phyloP scores from a whole-genome alignment of 495 filamentous ascomycete genomes.

The Penicillium turbatum region DNA sequence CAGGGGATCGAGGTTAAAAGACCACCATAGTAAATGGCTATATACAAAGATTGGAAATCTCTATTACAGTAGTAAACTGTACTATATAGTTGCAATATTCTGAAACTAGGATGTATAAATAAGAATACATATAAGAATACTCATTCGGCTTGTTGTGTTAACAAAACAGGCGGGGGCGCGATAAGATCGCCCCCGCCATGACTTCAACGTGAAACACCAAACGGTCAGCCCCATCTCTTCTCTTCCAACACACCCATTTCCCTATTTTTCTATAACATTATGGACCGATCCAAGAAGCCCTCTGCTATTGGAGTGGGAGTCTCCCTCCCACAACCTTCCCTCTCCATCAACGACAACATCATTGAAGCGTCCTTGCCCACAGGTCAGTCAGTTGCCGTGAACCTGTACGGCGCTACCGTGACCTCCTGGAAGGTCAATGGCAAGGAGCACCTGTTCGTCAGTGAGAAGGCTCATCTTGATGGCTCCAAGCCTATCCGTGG shows the following conservation, averaged over 20 bases:
- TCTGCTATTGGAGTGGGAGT: conserved; percentile 67
- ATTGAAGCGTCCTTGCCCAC: conserved; percentile 73
- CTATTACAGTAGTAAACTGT: too few relatives aligned
- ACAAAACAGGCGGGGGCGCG: conserved; percentile 18
- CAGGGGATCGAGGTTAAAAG: too few relatives aligned
- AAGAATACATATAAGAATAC: too few relatives aligned
- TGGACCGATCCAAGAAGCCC: conserved; percentile 82
- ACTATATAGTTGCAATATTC: too few relatives aligned
- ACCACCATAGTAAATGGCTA: too few relatives aligned
- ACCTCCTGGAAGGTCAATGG: conserved; percentile 85
- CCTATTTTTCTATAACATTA: conserved; percentile 23
- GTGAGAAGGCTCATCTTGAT: conserved; percentile 65
- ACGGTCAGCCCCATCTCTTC: neutral
- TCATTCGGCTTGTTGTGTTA: too few relatives aligned
- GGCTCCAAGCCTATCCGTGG: conserved; percentile 59
- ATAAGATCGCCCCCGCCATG: conserved; percentile 23
- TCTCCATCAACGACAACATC: conserved; percentile 63
- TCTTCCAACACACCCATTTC: neutral
- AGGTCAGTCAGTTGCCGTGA: conserved; percentile 77
- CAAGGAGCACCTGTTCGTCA: conserved; percentile 84
- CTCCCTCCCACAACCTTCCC: conserved; percentile 58
- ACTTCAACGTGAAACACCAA: neutral
- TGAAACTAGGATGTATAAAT: too few relatives aligned
- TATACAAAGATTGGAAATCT: too few relatives aligned
- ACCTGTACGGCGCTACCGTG: conserved; percentile 90